A percentile compares a stretch with the other conserved stretches of the same genome.
Evolutionary conservation across 371 early-diverging fungal genomes (phyloP).

Genomic region (Mucor plumbeus): DNA sequence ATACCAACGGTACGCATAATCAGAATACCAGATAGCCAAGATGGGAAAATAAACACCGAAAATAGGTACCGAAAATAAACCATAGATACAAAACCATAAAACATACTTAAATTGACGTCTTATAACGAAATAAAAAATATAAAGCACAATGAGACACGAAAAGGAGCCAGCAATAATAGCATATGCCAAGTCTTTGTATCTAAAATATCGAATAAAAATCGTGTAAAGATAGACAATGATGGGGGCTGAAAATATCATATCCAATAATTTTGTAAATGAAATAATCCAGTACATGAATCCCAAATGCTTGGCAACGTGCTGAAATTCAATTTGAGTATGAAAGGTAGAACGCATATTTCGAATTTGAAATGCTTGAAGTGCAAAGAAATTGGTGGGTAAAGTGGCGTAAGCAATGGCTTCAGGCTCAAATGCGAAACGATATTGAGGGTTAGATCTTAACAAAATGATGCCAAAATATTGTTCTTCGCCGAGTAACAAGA

Average conservation of each 20-base stretch:
- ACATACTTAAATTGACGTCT: constrained; percentile 51
- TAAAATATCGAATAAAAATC: constrained; percentile 40
- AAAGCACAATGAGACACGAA: constrained; percentile 35
- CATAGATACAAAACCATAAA: constrained; percentile 50
- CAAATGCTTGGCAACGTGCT: constrained; percentile 40
- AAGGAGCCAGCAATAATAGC: constrained; percentile 43
- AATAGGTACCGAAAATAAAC: constrained; percentile 43
- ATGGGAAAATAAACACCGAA: constrained; percentile 53
- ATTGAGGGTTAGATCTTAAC: constrained; percentile 47
- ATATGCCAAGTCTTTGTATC: constrained; percentile 35
- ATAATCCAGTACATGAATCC: constrained; percentile 50
- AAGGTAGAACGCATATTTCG: constrained; percentile 44
- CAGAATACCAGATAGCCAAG: constrained; percentile 44
- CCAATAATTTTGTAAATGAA: constrained; percentile 41
- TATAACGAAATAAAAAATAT: constrained; percentile 46
- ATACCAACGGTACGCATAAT: constrained; percentile 50
- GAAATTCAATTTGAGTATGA: constrained; percentile 48
- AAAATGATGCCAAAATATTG: constrained; percentile 48
- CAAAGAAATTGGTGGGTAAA: constrained; percentile 42
- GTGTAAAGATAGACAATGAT: constrained; percentile 47
- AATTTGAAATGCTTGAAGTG: constrained; percentile 44
- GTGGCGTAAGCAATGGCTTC: constrained; percentile 52
- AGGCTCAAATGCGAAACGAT: constrained; percentile 55
- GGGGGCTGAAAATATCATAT: constrained; percentile 47
- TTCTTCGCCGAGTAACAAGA: constrained; percentile 52